Evolutionary conservation across 306 rosid species (phyloP).

Genomic region (Gastrolobium bilobum): DNA sequence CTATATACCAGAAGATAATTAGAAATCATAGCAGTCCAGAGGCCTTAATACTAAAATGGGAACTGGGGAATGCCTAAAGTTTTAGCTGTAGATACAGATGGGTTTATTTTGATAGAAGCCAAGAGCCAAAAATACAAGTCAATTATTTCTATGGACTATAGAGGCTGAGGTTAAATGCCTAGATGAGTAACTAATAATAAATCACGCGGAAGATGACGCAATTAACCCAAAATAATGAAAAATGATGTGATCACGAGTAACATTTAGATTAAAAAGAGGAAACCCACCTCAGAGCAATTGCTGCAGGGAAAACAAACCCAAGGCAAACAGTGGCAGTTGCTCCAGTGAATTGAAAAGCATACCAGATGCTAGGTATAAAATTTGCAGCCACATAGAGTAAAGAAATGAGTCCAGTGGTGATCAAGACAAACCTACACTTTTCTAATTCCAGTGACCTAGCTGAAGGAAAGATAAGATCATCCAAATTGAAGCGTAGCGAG

Average conservation of each 20-base stretch:
- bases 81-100: not conserved
- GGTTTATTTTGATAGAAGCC: not conserved
- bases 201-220: conserved; percentile 22
- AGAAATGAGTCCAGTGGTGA: conserved; percentile 61
- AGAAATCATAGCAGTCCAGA: conserved; percentile 8
- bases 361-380: conserved; percentile 78
- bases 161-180: not conserved
- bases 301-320: conserved; percentile 77
- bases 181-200: not conserved
- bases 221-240: conserved; percentile 15
- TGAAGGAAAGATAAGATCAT: conserved; percentile 64
- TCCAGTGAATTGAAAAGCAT: conserved; percentile 77
- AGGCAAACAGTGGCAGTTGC: conserved; percentile 82
- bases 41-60: not conserved
- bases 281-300: conserved; percentile 71
- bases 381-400: conserved; percentile 67
- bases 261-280: conserved; percentile 1
- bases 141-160: conserved; percentile 2
- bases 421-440: conserved; percentile 52
- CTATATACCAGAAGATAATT: not conserved
- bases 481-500: conserved; percentile 68
- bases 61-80: not conserved
- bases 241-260: not conserved
- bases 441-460: conserved; percentile 57
- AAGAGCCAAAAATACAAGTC: not conserved